Evolutionary conservation across 208 protist species (phyloP).

Genomic region (Naegleria lovaniensis): DNA sequence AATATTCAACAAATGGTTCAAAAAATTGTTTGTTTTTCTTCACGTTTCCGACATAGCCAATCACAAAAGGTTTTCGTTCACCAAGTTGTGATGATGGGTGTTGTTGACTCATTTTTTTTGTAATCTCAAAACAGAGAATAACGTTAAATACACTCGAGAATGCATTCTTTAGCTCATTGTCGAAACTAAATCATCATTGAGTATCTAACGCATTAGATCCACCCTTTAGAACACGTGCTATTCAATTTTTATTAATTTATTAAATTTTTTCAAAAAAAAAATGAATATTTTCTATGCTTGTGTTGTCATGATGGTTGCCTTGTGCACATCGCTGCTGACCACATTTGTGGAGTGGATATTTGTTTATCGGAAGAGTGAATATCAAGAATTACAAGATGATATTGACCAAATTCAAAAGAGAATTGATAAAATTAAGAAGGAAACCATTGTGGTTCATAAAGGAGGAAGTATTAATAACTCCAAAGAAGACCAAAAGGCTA

Average conservation of each 20-base stretch:
- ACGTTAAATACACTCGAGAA: too few species aligned
- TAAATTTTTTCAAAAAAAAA: neutral
- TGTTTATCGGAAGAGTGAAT: neutral
- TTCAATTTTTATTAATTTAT: too few species aligned
- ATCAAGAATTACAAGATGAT: neutral
- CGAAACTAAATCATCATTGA: too few species aligned
- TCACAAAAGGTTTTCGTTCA: too few species aligned
- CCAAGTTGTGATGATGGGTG: too few species aligned
- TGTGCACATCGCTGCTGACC: neutral
- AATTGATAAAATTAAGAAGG: slow-evolving; percentile 5
- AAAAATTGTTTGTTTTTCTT: slow-evolving; percentile 16
- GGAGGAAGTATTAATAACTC: neutral
- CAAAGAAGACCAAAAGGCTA: neutral
- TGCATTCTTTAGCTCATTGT: too few species aligned
- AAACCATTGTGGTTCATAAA: neutral
- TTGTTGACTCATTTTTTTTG: too few species aligned
- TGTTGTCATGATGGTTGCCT: neutral
- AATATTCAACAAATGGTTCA: slow-evolving; percentile 1
- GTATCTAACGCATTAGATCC: too few species aligned
- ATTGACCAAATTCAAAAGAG: neutral
- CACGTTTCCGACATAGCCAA: neutral
- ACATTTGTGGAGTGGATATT: neutral
- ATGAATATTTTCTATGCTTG: neutral
- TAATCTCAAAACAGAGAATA: too few species aligned
- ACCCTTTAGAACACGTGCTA: too few species aligned